These are phyloP conservation scores for Pythium insidiosum DNA, from an alignment of 352 stramenopile species.

Conservation along the genomic window DNA sequence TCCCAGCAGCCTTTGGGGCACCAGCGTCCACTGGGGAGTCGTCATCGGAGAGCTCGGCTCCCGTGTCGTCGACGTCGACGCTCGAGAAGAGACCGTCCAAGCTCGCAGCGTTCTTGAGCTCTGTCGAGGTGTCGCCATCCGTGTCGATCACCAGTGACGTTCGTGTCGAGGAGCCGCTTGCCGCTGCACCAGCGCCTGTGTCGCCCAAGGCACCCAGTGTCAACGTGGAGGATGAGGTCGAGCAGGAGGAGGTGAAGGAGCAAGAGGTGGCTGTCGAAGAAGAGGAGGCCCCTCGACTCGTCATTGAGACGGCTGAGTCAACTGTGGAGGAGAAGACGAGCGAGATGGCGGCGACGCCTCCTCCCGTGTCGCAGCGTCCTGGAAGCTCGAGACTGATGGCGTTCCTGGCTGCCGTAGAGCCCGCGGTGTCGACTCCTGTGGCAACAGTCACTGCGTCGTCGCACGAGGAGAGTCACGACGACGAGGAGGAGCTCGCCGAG, in stretches of 20 bases:
- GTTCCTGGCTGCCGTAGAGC: slow-evolving; percentile 40
- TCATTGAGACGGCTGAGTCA: neutral
- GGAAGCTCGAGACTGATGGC: slow-evolving; percentile 45
- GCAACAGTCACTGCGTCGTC: too few species aligned
- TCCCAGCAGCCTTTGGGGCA: slow-evolving; percentile 20
- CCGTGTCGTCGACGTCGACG: neutral
- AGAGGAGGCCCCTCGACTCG: slow-evolving; percentile 14
- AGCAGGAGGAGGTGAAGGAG: slow-evolving; percentile 6
- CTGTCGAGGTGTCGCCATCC: too few species aligned
- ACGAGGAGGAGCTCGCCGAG: too few species aligned
- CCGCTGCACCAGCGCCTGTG: neutral
- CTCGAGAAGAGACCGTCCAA: slow-evolving; percentile 27
- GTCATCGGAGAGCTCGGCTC: slow-evolving; percentile 4
- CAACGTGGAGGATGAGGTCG: slow-evolving; percentile 13
- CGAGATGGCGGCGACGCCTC: neutral
- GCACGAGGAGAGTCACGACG: too few species aligned
- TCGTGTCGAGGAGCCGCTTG: neutral
- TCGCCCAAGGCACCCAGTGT: slow-evolving; percentile 4
- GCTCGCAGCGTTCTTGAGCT: slow-evolving; percentile 58
- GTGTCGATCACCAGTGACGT: slow-evolving; percentile 8
- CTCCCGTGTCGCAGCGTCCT: neutral
- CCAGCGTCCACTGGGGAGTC: neutral
- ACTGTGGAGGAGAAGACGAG: slow-evolving; percentile 6
- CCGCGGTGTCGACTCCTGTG: neutral
- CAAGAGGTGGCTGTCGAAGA: slow-evolving; percentile 15